Base-by-base conservation (phyloP, 495 filamentous ascomycete genomes). In the Astrothelium macrocarpum region DNA sequence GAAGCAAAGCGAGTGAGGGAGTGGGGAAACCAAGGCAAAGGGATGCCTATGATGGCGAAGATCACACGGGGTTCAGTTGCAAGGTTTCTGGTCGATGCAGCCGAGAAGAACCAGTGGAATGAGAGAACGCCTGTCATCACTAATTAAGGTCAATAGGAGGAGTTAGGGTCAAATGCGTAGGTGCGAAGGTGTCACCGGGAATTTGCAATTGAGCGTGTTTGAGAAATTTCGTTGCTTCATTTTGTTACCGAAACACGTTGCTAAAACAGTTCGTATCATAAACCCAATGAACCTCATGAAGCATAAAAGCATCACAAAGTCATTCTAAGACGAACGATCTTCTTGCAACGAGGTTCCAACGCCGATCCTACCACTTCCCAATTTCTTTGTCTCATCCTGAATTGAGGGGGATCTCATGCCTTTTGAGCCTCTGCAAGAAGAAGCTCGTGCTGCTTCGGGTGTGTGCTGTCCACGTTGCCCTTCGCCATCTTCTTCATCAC, bases 41-140 rank as follows among this genome's bases (percentile, higher is more conserved):
- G 73, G 53, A 68, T 70, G 25, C 68, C 66, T 64, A 64, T 70
- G 59, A 56, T 75, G 46, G 61, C 66, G 12, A 68, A 65, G 42
- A 74, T 79, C 43, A 74, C 73, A 29, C 73, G 76, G 70, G 67
- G 61, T 39, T 79, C 77, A 64, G 74, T 79, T 5, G 78, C 76
- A 32, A 64, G 53, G 63, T 79, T 73, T 67, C 63, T 79, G 72
- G 73, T 80, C 32, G 73, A 77, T 68, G 76, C 75, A 42, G 72
- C 67, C 28, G 73, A 75, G 67, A 72, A 68, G 42, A 69, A 65
- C 25, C 68, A 66, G 36, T 77, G 70, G 71, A 68, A 74, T 66
- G 68, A 72, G 34, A 74, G 61, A 58, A 70, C 74, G 60, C 71
- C 76, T 53, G 76, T 79, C 28, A 75, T 79, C 62, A 78, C 66